A percentile compares a stretch with the other conserved stretches of the same genome.
These are phyloP conservation scores for Craterostigma plantagineum DNA, from an alignment of 257 asterid genomes.

Conservation along the genomic window DNA sequence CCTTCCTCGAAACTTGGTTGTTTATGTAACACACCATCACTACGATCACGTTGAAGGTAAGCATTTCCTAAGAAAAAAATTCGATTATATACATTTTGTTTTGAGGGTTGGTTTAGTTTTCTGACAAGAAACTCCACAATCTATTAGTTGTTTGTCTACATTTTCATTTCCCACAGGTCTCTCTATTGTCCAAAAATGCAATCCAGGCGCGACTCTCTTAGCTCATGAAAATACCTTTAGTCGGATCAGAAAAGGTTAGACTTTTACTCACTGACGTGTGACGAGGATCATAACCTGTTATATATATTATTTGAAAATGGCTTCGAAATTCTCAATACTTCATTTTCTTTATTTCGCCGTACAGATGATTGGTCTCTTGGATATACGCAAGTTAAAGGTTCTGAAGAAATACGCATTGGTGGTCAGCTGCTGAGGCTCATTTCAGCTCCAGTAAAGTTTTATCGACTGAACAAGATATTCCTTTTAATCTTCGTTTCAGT, in stretches of 20 bases:
- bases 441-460: constrained; percentile 54
- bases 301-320: background rate
- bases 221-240: constrained; percentile 63
- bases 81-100: no score
- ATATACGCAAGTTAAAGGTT: constrained; percentile 45
- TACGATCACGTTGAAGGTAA: constrained; percentile 85
- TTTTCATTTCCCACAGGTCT: constrained; percentile 38
- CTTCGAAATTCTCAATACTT: constrained; percentile 4
- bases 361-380: constrained; percentile 81
- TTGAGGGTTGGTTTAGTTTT: no score
- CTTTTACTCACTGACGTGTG: no score
- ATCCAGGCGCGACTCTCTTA: constrained; percentile 64
- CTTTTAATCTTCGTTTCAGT: constrained; percentile 4
- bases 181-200: constrained; percentile 68
- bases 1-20: constrained; percentile 61
- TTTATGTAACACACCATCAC: constrained; percentile 92
- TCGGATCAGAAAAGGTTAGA: constrained; percentile 54
- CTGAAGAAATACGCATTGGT: constrained; percentile 75
- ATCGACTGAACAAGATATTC: constrained; percentile 1
- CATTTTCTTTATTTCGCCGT: constrained; percentile 8
- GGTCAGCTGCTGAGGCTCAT: constrained; percentile 59
- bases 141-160: background rate
- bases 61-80: constrained; percentile 7
- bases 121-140: no score
- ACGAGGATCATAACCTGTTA: constrained; percentile 1